phyloP scores from a whole-genome alignment of 768 basidiomycete species.

The Ramaria sp. region DNA sequence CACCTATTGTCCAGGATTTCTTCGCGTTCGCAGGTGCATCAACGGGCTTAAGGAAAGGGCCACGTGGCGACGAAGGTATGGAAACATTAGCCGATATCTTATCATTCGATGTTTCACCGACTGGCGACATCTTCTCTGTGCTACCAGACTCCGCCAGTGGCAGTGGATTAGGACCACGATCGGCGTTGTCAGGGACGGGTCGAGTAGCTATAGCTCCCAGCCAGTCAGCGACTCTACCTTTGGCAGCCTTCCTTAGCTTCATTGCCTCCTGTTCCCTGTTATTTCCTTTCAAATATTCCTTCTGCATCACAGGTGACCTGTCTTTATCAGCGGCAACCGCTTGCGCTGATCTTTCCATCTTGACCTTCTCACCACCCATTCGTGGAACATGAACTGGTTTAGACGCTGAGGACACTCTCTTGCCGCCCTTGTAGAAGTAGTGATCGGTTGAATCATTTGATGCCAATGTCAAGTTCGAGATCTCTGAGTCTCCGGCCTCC shows the following conservation, averaged over 20 bases:
- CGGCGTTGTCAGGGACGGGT: constrained; percentile 14
- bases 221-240: constrained; percentile 73
- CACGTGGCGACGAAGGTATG: too few relatives aligned
- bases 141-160: neutral
- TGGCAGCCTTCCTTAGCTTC: constrained; percentile 35
- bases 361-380: neutral
- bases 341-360: neutral
- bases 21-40: too few relatives aligned
- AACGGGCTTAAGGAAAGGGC: too few relatives aligned
- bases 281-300: constrained; percentile 1
- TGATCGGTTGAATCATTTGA: neutral
- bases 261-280: constrained; percentile 26
- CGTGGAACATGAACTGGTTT: neutral
- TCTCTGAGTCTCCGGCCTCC: constrained; percentile 36
- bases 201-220: constrained; percentile 45
- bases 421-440: neutral
- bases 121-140: neutral
- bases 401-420: neutral
- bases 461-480: constrained; percentile 36
- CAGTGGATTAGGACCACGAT: neutral
- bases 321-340: neutral
- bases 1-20: too few relatives aligned
- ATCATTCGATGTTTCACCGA: neutral
- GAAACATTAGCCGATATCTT: neutral
- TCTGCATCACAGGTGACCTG: neutral